Conservation (phyloP, 139 green algal genomes). For the Coccomyxa sp. region DNA sequence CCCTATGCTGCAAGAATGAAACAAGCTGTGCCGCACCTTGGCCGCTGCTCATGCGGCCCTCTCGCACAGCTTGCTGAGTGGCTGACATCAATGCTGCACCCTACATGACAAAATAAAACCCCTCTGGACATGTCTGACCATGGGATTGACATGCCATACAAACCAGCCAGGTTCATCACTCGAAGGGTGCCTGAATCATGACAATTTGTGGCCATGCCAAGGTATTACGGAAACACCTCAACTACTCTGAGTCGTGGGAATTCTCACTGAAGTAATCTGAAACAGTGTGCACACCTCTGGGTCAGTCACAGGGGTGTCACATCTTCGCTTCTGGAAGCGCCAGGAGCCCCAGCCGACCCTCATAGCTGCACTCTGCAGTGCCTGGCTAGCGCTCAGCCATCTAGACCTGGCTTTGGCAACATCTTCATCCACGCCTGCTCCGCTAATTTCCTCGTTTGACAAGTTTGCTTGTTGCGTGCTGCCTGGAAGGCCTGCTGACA, state of each 20-base stretch:
- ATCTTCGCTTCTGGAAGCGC: conserved; percentile 2
- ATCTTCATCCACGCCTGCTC: too few relatives aligned
- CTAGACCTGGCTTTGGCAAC: too few relatives aligned
- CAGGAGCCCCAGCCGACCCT: not conserved
- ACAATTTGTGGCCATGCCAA: too few relatives aligned
- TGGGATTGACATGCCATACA: too few relatives aligned
- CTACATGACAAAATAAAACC: not conserved
- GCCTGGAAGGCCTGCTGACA: too few relatives aligned
- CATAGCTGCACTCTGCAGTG: not conserved
- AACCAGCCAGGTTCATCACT: too few relatives aligned
- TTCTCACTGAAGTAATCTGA: not conserved
- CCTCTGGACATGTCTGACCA: too few relatives aligned
- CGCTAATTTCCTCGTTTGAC: too few relatives aligned
- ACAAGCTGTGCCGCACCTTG: conserved; percentile 10
- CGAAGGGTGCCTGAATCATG: too few relatives aligned
- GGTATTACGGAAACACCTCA: too few relatives aligned
- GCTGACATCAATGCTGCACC: not conserved
- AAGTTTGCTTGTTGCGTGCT: too few relatives aligned
- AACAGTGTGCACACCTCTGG: not conserved
- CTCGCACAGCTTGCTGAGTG: conserved; percentile 5
- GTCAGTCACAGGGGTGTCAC: not conserved
- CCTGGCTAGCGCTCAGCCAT: not conserved
- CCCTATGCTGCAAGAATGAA: conserved; percentile 4
- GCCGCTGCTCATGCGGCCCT: conserved; percentile 4
- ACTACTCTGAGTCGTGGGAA: too few relatives aligned